Percentiles rank a stretch among this genome's conserved stretches.
Conservation (phyloP, 192 early-diverging fungal genomes). For the Funneliformis mosseae region DNA sequence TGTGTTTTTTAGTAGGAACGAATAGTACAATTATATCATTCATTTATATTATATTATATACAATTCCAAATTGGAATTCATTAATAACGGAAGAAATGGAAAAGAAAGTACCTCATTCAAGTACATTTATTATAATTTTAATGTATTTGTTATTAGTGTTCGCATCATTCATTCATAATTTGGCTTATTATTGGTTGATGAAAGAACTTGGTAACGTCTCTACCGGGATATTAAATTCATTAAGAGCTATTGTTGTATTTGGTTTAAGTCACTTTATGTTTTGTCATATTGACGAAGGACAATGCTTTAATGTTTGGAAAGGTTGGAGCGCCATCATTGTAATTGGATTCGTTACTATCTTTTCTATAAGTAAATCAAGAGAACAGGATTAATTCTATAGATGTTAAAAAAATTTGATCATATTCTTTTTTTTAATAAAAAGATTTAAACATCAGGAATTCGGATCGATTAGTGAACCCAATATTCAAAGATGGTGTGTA, state of each 20-base stretch:
- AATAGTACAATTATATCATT: slow-evolving; percentile 47
- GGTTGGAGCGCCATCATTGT: slow-evolving; percentile 53
- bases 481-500: no score
- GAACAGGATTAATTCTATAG: no score
- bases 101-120: slow-evolving; percentile 26
- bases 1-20: slow-evolving; percentile 54
- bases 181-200: slow-evolving; percentile 59
- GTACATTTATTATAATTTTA: slow-evolving; percentile 35
- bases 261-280: slow-evolving; percentile 59
- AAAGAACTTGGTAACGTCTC: slow-evolving; percentile 57
- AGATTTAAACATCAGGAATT: not conserved
- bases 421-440: not conserved
- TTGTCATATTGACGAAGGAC: slow-evolving; percentile 52
- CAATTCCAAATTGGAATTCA: slow-evolving; percentile 53
- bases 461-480: no score
- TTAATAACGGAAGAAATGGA: slow-evolving; percentile 41
- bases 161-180: slow-evolving; percentile 51
- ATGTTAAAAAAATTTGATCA: not conserved
- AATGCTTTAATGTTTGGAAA: slow-evolving; percentile 63
- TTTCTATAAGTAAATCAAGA: slow-evolving; percentile 36
- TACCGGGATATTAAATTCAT: slow-evolving; percentile 56
- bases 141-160: slow-evolving; percentile 49
- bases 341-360: slow-evolving; percentile 56
- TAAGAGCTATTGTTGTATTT: slow-evolving; percentile 61
- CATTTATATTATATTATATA: slow-evolving; percentile 53